Evolutionary conservation across 2,329 filamentous ascomycete genomes (phyloP).

Genomic region (Cercospora sesami): DNA sequence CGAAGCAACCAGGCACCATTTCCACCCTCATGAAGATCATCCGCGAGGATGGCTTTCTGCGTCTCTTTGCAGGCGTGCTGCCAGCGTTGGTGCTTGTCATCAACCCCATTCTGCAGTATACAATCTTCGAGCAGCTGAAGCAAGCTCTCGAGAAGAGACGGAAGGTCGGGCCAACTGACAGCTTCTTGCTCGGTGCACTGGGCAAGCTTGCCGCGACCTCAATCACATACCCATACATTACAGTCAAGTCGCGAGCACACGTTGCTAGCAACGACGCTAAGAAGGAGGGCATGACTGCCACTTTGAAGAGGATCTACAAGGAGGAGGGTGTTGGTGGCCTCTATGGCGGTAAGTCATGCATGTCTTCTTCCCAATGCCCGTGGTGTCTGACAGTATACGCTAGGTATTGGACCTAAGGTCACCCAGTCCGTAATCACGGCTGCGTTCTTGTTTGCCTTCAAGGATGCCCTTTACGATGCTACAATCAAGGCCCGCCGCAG

Average conservation of each 20-base stretch:
- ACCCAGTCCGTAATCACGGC: constrained; percentile 96
- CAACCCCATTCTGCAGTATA: constrained; percentile 98
- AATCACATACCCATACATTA: constrained; percentile 98
- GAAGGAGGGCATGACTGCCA: constrained; percentile 76
- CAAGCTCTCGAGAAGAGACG: constrained; percentile 76
- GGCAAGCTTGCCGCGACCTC: constrained; percentile 92
- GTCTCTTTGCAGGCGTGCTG: constrained; percentile 88
- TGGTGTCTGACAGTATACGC: background rate
- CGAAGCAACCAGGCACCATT: constrained; percentile 69
- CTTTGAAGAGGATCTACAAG: constrained; percentile 73
- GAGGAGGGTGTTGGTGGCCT: constrained; percentile 91
- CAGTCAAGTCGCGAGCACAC: constrained; percentile 96
- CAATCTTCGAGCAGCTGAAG: constrained; percentile 97
- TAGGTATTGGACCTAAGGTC: constrained; percentile 93
- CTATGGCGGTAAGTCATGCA: constrained; percentile 74
- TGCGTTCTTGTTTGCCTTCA: constrained; percentile 95
- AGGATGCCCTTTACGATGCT: constrained; percentile 89
- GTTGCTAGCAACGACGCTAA: constrained; percentile 75
- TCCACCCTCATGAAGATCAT: constrained; percentile 79
- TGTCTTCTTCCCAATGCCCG: background rate
- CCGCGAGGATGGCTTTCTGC: constrained; percentile 76
- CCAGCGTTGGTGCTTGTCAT: constrained; percentile 92
- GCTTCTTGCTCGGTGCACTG: constrained; percentile 86
- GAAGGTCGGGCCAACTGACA: constrained; percentile 78
- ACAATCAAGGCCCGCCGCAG: constrained; percentile 63